Base-by-base conservation (phyloP, 208 protist genomes). In the Leishmania gerbilli region DNA sequence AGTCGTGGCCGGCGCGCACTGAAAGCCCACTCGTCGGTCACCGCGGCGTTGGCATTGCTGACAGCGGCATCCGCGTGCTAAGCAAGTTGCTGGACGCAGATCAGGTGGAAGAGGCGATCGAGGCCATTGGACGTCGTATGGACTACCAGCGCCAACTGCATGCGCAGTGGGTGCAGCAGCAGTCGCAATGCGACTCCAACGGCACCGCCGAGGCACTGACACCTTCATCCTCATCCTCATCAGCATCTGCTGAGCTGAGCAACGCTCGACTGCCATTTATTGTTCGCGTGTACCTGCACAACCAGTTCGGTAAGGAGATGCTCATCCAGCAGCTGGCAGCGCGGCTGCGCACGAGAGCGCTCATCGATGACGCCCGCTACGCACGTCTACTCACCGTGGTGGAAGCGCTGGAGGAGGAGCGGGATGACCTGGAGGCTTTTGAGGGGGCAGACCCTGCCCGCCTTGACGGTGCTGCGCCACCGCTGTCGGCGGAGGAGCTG, bases 291-390 rank as follows among this genome's bases (percentile, higher is more conserved):
- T 96, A 95, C 79, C 76, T 96, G 76, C 93, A 96, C 83, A 96
- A 96, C 76, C 88, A 95, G 58, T 96, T 96, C 76, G 93, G 93
- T 7, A 96, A 96, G 75, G 93, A 96, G 81, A 58, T 88, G 80
- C 64, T 94, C 21, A 77, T 96, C 17, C 93, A 96, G 79, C 82
- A 83, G 40, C 71, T 96, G 34, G 93, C 91, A 8, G 64, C 77
- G 64, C 81, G 90, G 1, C 88, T 96, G 74, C 87, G 85, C 40
- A 90, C 88, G 17, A 83, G 84, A 9, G 88, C 86, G 17, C n/a
- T 96, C 37, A 72, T 96, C 53, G 91, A 94, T 60, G 86, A 91
- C 56, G 71, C 74, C 19, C 88, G 93, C 58, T 95, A 93, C 69
- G 77, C 74, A 1, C 87, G 87, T 15, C 74, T 96, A 9, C 58